Conservation (phyloP, 768 basidiomycete species). For the Lactarius trivialis region DNA sequence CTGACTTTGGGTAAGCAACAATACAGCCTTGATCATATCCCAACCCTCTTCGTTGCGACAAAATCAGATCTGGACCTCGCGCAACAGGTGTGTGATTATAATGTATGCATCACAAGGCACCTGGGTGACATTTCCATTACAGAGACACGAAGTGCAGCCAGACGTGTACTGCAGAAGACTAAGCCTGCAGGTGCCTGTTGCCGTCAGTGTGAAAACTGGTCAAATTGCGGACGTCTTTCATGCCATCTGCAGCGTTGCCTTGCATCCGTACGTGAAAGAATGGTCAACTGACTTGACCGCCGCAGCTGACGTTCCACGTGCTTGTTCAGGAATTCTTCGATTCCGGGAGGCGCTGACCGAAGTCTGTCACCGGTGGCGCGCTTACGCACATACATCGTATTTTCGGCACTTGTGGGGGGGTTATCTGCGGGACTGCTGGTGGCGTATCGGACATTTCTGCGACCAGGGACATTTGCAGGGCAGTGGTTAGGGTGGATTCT, state of each 20-base stretch:
- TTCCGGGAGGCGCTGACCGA: conserved; percentile 81
- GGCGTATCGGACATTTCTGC: conserved; percentile 59
- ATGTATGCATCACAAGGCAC: conserved; percentile 2
- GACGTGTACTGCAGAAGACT: conserved; percentile 92
- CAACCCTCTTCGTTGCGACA: conserved; percentile 95
- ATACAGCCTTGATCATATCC: conserved; percentile 91
- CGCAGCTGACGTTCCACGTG: conserved; percentile 13
- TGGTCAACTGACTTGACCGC: conserved; percentile 3
- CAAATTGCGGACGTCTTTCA: conserved; percentile 86
- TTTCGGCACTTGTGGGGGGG: conserved; percentile 70
- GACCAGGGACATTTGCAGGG: conserved; percentile 56
- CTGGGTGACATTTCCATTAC: conserved; percentile 6
- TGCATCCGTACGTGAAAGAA: conserved; percentile 66
- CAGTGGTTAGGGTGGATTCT: conserved; percentile 65
- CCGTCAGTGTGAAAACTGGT: conserved; percentile 83
- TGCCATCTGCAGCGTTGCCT: conserved; percentile 74
- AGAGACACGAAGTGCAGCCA: conserved; percentile 98
- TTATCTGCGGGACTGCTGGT: conserved; percentile 66
- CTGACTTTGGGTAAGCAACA: conserved; percentile 64
- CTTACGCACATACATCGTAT: conserved; percentile 62
- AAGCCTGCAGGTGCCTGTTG: conserved; percentile 87
- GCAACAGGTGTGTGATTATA: conserved; percentile 59
- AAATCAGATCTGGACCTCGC: conserved; percentile 98
- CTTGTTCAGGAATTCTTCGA: conserved; percentile 36
- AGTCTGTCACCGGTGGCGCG: conserved; percentile 63